These are phyloP conservation scores for Verticillium longisporum DNA, from an alignment of 2,329 filamentous ascomycete genomes.

Conservation along the genomic window DNA sequence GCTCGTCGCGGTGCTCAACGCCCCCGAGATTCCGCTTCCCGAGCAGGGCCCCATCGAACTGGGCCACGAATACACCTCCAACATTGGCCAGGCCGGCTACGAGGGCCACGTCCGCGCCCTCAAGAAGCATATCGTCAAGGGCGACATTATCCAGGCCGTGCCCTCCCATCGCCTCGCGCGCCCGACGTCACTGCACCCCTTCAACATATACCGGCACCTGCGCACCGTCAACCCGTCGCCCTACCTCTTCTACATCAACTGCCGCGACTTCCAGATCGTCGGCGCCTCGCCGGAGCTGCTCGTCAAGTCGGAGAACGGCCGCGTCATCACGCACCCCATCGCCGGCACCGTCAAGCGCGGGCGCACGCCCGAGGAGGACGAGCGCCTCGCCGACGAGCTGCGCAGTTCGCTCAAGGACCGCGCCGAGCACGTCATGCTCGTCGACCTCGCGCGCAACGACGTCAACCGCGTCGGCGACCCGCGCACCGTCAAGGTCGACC, in stretches of 20 bases:
- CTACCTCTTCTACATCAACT: conserved; percentile 95
- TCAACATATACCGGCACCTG: conserved; percentile 95
- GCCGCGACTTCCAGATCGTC: conserved; percentile 86
- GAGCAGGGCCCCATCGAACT: conserved; percentile 65
- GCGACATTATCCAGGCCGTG: conserved; percentile 96
- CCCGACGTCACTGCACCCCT: conserved; percentile 86
- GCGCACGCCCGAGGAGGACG: conserved; percentile 73
- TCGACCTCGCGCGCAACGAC: conserved; percentile 93
- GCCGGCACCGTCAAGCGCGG: conserved; percentile 91
- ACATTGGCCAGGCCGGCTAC: conserved; percentile 84
- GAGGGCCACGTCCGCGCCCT: conserved; percentile 79
- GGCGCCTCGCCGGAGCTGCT: conserved; percentile 92
- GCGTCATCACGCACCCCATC: conserved; percentile 94
- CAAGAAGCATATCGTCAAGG: conserved; percentile 84
- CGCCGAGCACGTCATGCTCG: conserved; percentile 95
- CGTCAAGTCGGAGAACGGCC: conserved; percentile 79
- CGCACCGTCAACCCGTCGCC: conserved; percentile 97
- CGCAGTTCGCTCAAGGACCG: conserved; percentile 81
- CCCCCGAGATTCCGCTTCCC: conserved; percentile 70
- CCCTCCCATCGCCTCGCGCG: conserved; percentile 89
- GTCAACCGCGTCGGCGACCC: conserved; percentile 95
- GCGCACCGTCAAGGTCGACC: conserved; percentile 80
- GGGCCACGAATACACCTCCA: conserved; percentile 78
- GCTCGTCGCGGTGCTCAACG: conserved; percentile 65
- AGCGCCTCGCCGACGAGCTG: conserved; percentile 68